A percentile compares a stretch with the other conserved stretches of the same genome.
Conservation (phyloP, 176 grass and related monocot genomes). For the Poa pratensis region DNA sequence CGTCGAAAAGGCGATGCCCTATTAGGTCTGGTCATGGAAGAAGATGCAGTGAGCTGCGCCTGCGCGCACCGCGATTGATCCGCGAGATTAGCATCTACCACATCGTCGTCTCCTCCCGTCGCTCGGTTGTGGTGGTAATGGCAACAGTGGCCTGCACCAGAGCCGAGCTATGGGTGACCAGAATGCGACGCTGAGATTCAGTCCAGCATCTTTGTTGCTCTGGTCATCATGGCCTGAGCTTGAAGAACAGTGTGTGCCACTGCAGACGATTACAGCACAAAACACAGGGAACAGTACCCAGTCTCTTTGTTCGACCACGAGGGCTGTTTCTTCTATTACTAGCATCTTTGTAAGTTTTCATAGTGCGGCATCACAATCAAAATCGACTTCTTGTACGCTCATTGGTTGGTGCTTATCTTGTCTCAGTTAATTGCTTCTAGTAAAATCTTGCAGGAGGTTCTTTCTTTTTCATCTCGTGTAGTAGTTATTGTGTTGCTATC, state of each 20-base stretch:
- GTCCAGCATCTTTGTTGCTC: neutral
- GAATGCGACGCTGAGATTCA: neutral
- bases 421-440: neutral
- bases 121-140: neutral
- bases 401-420: slow-evolving; percentile 9
- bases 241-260: neutral
- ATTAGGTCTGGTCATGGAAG: neutral
- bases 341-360: neutral
- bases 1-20: neutral
- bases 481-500: slow-evolving; percentile 26
- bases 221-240: neutral
- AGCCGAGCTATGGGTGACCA: neutral
- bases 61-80: slow-evolving; percentile 6
- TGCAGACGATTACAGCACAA: neutral
- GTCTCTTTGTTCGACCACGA: slow-evolving; percentile 3
- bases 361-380: slow-evolving; percentile 2
- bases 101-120: neutral
- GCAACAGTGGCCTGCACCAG: slow-evolving; percentile 30
- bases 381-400: neutral
- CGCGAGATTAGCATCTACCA: neutral
- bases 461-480: slow-evolving; percentile 7
- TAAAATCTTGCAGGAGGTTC: neutral
- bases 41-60: neutral
- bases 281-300: slow-evolving; percentile 4
- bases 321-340: neutral